Percentiles rank a stretch among this genome's conserved stretches.
phyloP scores from a whole-genome alignment of 2,329 filamentous ascomycete species.

The Aureobasidium melanogenum region DNA sequence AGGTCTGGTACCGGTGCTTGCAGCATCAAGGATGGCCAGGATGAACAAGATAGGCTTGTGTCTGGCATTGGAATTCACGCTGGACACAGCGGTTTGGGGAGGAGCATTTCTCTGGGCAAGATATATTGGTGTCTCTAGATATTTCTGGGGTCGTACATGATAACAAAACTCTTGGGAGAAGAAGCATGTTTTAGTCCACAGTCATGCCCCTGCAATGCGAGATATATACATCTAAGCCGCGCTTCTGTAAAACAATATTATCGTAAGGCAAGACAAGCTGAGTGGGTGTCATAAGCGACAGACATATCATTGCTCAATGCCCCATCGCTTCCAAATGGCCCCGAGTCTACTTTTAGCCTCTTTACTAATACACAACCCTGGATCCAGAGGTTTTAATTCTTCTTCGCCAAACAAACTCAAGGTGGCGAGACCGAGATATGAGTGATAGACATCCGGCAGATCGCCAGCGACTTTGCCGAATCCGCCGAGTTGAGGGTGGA shows the following conservation, averaged over 20 bases:
- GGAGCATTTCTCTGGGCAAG: slow-evolving; percentile 6
- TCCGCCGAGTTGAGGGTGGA: slow-evolving; percentile 60
- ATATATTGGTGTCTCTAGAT: slow-evolving; percentile 6
- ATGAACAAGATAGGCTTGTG: slow-evolving; percentile 13
- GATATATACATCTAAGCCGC: not conserved
- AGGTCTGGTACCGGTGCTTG: not conserved
- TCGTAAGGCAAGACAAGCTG: no score
- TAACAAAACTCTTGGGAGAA: not conserved
- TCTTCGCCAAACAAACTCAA: slow-evolving; percentile 59
- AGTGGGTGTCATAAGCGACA: not conserved
- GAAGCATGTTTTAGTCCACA: not conserved
- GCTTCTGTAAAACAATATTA: not conserved
- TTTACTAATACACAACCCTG: slow-evolving; percentile 64
- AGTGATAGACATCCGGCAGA: slow-evolving; percentile 67
- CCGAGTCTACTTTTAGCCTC: slow-evolving; percentile 33
- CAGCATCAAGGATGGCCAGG: not conserved
- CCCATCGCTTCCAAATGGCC: slow-evolving; percentile 21
- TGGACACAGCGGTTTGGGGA: slow-evolving; percentile 11
- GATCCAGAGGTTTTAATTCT: slow-evolving; percentile 61
- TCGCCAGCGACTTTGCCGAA: slow-evolving; percentile 39
- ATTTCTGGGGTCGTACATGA: slow-evolving; percentile 10
- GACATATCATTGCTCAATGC: not conserved
- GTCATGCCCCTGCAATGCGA: not conserved
- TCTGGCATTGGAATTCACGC: slow-evolving; percentile 9
- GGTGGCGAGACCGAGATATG: slow-evolving; percentile 76